Evolutionary conservation across 2,329 filamentous ascomycete species (phyloP), one percentile per base, ranked within the genome.

Genomic region (Pezicula rhizophila): DNA sequence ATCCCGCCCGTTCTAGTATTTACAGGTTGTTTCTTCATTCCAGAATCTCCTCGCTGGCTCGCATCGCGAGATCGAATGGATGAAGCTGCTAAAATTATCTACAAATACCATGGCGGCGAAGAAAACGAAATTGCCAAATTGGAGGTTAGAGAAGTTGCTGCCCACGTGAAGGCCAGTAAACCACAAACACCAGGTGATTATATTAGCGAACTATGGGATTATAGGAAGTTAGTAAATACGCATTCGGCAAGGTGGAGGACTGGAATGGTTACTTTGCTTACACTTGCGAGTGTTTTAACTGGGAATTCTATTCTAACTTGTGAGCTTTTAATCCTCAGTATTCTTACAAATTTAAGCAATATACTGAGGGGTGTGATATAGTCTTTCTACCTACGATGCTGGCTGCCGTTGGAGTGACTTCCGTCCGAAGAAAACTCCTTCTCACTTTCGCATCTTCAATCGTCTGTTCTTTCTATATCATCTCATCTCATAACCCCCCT

Each of bases 141-240:
- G 8, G 75, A 82, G 61, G 77, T 78, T 59, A 72, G 70, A 35
- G 76, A 80, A 55, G 76, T 78, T 61, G 64, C 75, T 17, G 72
- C 78, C 57, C 70, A 76, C 49, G 69, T 74, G 42, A 67, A 65
- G 48, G 60, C 70, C 10, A 72, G 68, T 8, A 51, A 51, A 23
- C 46, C 48, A 12, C 48, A 53, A 39, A 53, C 38, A 7, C 39
- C 49, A 5, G 43, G 49, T 5, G 68, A 67, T 15, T 66, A 72
- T 15, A 76, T 79, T 53, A 80, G 80, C 55, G 67, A 72, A 1
- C 79, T 74, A 70, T 81, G 77, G 75, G 73, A 82, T 61, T 81
- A 76, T 65, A 66, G 73, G 15, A 75, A 76, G 51, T 65, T 80
- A 10, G 67, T 70, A 61, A 73, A 75, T 59, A 72, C 68, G 4